phyloP scores from a whole-genome alignment of 2,329 filamentous ascomycete species.

The Nothophaeocryptopus gaeumannii region DNA sequence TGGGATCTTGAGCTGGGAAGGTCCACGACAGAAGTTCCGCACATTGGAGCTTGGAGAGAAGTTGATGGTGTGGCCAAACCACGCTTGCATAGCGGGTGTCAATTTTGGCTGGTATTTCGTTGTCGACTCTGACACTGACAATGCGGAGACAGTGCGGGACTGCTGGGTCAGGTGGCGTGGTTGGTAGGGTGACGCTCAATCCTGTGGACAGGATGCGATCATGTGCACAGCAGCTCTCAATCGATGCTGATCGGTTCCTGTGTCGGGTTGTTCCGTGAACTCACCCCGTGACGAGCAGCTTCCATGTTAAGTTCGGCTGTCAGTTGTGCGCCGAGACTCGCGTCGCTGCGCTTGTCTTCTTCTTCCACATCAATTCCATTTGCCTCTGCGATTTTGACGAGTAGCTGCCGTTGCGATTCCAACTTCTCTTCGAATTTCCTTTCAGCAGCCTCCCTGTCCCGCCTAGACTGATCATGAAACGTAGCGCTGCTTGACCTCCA shows the following conservation, averaged over 20 bases:
- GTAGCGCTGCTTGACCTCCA: slow-evolving; percentile 41
- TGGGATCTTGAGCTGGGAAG: slow-evolving; percentile 64
- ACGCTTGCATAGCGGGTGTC: slow-evolving; percentile 73
- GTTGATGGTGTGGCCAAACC: slow-evolving; percentile 73
- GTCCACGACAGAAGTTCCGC: slow-evolving; percentile 41
- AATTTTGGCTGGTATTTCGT: slow-evolving; percentile 71
- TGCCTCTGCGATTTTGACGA: slow-evolving; percentile 27
- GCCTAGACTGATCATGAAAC: slow-evolving; percentile 39
- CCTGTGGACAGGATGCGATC: not conserved
- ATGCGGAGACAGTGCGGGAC: slow-evolving; percentile 64
- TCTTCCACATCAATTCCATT: slow-evolving; percentile 26
- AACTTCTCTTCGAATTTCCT: slow-evolving; percentile 35
- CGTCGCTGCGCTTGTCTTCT: slow-evolving; percentile 20
- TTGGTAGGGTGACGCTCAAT: slow-evolving; percentile 51
- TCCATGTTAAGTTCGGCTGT: slow-evolving; percentile 29
- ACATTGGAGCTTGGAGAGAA: slow-evolving; percentile 62
- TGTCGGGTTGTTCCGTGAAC: slow-evolving; percentile 1
- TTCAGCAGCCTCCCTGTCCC: slow-evolving; percentile 38
- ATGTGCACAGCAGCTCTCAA: not conserved
- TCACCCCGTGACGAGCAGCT: slow-evolving; percentile 18
- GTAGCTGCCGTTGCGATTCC: slow-evolving; percentile 30
- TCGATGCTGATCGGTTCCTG: slow-evolving; percentile 1
- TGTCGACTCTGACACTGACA: slow-evolving; percentile 61
- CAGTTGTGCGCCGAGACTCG: slow-evolving; percentile 28
- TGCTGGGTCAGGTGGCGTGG: slow-evolving; percentile 70